Evolutionary conservation across 179 eudicot species (phyloP), one percentile per base, ranked within the genome.

Genomic region (Drosera spatulata): DNA sequence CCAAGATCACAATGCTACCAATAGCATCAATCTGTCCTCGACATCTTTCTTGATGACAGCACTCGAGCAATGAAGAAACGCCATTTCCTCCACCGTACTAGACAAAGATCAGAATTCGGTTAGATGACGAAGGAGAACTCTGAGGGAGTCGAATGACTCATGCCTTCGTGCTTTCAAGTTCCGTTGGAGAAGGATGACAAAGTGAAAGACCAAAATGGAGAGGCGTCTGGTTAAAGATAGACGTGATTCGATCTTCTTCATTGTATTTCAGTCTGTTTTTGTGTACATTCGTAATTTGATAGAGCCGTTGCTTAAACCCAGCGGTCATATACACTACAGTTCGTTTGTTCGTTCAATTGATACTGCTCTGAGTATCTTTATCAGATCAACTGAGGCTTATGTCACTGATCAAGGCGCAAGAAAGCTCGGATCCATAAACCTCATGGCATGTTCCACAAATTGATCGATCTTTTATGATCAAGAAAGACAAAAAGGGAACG

Each of bases 131-230:
- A 75, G 33, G 22, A 88, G 81, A 5, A 93, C 85, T 7, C 99
- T 68, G 3, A 93, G 76, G 4, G 87, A 82, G 78, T 81, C 85
- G 78, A 93, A 86, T 42, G 90, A 79, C 65, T 93, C 95, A 67
- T 86, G 90, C 50, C 76, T 83, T 63, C 97, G 71, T 65, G 86
- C 99, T 56, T 89, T 93, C 15, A 93, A 79, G 62, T 91, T 82
- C 61, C 99, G 69, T 51, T 73, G 86, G 48, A 93, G 60, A 45
- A 93, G 88, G 63, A 86, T 80, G 61, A 46, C 59, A 66, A 89
- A 89, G 43, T 89, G 86, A 59, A 64, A 72, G 45, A 78, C 55
- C 99, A 96, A 93, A 3, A 64, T 64, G 11, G 61, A 63, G 3
- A 82, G 37, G 33, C 33, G 33, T 65, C 56, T 9, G 15, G 46